Evolutionary conservation across 371 early-diverging fungal genomes (phyloP), one percentile per base, ranked within the genome.

Genomic region (Batkoa obscura): DNA sequence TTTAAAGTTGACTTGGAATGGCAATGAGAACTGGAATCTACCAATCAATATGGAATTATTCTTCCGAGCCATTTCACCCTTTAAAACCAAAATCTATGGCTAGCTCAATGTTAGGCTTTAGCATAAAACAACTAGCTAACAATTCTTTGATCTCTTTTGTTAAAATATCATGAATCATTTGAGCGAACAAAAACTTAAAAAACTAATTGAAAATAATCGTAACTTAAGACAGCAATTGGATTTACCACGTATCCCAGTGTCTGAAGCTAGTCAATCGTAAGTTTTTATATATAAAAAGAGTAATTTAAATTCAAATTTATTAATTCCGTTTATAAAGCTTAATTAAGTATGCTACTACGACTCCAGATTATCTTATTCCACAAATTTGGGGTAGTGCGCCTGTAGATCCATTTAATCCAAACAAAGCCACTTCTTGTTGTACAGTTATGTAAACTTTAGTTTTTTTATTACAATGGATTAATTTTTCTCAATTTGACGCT

Each of bases 211-310:
- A 62, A 71, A 78, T 60, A 90, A 84, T 65, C 69, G 70, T 55
- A 79, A 84, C n/a, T 64, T 90, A 56, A 73, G 72, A 55, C 86
- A 88, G 56, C 81, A 82, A 62, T 73, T 90, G 42, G 86, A 90
- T 60, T 69, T 85, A 55, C 76, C 79, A 31, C 73, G 90, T 43
- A 75, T 88, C 36, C 72, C 83, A 13, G 85, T 89, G 10, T 83
- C 85, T 36, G 84, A 86, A 64, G 88, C 90, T 45, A 71, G 75
- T 63, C 65, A 68, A 57, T 67, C 74, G 74, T 77, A 68, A 57
- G 58, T 53, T 54, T 5, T 10, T 15, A 53, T 15, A 62, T 34
- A 3, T 53, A 15, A 12, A 8, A 23, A 56, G 12, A 38, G 3
- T 9, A n/a, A n/a, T n/a, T n/a, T n/a, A n/a, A n/a, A n/a, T n/a